These are phyloP conservation scores for Phialophora expanda DNA, from an alignment of 2,329 filamentous ascomycete genomes.

Conservation along the genomic window DNA sequence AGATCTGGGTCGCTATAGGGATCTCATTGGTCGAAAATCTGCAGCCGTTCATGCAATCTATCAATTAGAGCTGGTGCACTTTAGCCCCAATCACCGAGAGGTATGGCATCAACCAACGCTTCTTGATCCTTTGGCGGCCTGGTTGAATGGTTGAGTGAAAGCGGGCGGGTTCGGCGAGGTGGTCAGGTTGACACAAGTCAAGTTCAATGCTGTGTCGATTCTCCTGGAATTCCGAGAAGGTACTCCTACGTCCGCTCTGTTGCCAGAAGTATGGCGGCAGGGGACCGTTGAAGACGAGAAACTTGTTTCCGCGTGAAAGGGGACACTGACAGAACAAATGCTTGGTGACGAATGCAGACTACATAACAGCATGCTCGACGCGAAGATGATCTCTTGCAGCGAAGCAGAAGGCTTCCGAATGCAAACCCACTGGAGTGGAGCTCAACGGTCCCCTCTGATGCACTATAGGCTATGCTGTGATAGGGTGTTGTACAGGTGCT, in stretches of 20 bases:
- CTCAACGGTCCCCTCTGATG: constrained; percentile 7
- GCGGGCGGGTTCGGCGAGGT: constrained; percentile 9
- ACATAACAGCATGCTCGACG: constrained; percentile 9
- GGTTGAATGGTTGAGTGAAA: constrained; percentile 13
- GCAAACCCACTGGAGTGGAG: constrained; percentile 18
- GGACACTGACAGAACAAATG: constrained; percentile 11
- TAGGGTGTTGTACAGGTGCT: constrained; percentile 18
- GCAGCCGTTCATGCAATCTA: constrained; percentile 33
- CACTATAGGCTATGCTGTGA: constrained; percentile 14
- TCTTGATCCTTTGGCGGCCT: constrained; percentile 17
- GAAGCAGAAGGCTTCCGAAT: constrained; percentile 12
- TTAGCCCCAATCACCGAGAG: constrained; percentile 25
- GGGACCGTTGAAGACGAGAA: background rate
- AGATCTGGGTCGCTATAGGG: constrained; percentile 21
- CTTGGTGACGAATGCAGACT: constrained; percentile 16
- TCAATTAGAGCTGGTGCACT: constrained; percentile 31
- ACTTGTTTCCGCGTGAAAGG: constrained; percentile 16
- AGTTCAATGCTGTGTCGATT: constrained; percentile 7
- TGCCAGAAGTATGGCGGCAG: constrained; percentile 6
- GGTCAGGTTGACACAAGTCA: constrained; percentile 16
- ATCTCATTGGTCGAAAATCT: constrained; percentile 33
- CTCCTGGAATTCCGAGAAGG: constrained; percentile 11
- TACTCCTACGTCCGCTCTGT: constrained; percentile 4
- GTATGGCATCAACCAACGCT: constrained; percentile 24
- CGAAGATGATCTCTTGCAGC: constrained; percentile 20